A percentile compares a stretch with the other conserved stretches of the same genome.
These are phyloP conservation scores for Fusarium cyanostomum DNA, from an alignment of 2,329 filamentous ascomycete species.

Conservation along the genomic window DNA sequence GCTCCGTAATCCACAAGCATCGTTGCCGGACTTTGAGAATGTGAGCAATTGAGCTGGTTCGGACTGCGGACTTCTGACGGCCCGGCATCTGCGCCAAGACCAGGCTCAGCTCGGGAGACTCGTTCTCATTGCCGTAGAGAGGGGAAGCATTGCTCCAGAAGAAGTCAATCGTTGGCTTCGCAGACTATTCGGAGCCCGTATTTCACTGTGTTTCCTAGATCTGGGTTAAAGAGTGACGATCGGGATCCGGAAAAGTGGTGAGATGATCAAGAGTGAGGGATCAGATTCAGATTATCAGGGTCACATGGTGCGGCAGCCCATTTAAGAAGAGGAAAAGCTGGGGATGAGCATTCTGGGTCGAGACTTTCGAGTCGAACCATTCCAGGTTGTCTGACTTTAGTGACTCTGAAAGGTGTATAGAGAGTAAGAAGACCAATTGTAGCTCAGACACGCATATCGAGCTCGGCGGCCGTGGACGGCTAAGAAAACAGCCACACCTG, in stretches of 20 bases:
- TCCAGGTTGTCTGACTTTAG: not conserved
- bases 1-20: slow-evolving; percentile 23
- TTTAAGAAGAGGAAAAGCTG: not conserved
- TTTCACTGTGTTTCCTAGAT: slow-evolving; percentile 16
- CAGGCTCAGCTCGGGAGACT: not conserved
- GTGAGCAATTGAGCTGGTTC: slow-evolving; percentile 12
- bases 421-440: not conserved
- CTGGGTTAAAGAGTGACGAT: slow-evolving; percentile 22
- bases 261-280: slow-evolving; percentile 28
- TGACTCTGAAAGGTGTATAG: not conserved
- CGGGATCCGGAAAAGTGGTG: slow-evolving; percentile 9
- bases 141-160: not conserved
- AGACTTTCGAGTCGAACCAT: not conserved
- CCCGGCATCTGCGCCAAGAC: not conserved
- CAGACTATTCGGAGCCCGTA: not conserved
- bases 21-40: not conserved
- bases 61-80: slow-evolving; percentile 1
- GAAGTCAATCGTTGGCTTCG: slow-evolving; percentile 12
- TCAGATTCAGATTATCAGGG: slow-evolving; percentile 7
- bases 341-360: not conserved
- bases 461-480: not conserved
- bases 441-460: not conserved
- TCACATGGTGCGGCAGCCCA: slow-evolving; percentile 3
- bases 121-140: not conserved
- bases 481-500: not conserved